These are phyloP conservation scores for Melianthus villosus DNA, from an alignment of 441 rosid species.

Conservation along the genomic window DNA sequence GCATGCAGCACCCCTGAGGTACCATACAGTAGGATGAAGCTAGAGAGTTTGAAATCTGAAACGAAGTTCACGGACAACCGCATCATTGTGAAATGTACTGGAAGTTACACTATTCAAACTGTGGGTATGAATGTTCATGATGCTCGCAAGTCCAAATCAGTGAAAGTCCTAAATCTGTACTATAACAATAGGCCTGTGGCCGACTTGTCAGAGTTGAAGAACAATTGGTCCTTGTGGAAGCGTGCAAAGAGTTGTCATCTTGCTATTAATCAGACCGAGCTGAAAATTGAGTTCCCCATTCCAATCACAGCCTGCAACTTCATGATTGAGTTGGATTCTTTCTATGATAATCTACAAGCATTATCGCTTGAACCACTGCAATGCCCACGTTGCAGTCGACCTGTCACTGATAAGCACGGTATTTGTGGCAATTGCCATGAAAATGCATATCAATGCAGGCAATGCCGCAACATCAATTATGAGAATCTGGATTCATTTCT, in stretches of 20 bases:
- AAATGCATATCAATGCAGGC: constrained; percentile 99
- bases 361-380: constrained; percentile 96
- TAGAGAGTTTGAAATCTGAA: constrained; percentile 97
- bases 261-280: constrained; percentile 94
- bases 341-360: constrained; percentile 99
- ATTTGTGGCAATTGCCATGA: constrained; percentile 98
- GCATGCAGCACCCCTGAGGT: constrained; percentile 99
- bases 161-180: constrained; percentile 90
- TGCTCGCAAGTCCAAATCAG: constrained; percentile 96
- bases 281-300: constrained; percentile 97
- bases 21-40: constrained; percentile 96
- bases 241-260: constrained; percentile 99
- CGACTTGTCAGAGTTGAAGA: constrained; percentile 96
- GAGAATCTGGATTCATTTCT: constrained; percentile 98
- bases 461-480: constrained; percentile 97
- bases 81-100: constrained; percentile 96
- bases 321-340: constrained; percentile 99
- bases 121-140: constrained; percentile 99
- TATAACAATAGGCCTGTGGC: constrained; percentile 97
- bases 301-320: constrained; percentile 99
- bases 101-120: constrained; percentile 96
- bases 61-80: constrained; percentile 98
- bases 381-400: constrained; percentile 98
- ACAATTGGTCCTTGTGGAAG: constrained; percentile 98
- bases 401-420: constrained; percentile 98